Evolutionary conservation across 2,329 filamentous ascomycete genomes (phyloP).

Genomic region (Harringtonia lauricola): DNA sequence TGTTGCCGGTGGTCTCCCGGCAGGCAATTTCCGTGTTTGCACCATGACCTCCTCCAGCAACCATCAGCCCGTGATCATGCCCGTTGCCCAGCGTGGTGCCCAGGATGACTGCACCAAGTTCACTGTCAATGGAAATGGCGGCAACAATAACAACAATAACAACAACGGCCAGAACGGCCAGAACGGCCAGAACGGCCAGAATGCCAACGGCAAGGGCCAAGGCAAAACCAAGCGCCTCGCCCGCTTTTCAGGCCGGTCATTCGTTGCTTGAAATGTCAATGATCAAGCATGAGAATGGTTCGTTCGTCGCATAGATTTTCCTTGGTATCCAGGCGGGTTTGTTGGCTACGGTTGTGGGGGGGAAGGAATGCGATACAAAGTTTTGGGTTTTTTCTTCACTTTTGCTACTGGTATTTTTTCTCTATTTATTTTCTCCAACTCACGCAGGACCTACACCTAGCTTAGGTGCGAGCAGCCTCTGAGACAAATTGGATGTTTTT

Average conservation of each 20-base stretch:
- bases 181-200: neutral
- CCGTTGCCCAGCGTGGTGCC: conserved; percentile 31
- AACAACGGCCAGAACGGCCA: conserved; percentile 8
- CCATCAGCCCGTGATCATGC: conserved; percentile 33
- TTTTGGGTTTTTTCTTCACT: neutral
- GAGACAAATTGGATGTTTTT: no score
- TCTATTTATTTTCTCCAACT: neutral
- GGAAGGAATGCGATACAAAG: no score
- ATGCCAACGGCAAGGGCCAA: conserved; percentile 6
- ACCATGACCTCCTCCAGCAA: conserved; percentile 29
- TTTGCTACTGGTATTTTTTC: neutral
- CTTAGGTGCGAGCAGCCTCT: no score
- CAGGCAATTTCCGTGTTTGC: conserved; percentile 31
- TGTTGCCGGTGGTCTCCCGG: conserved; percentile 27
- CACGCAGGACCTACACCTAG: no score
- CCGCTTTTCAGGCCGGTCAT: conserved; percentile 12
- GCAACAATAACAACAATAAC: conserved; percentile 9
- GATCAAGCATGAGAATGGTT: neutral
- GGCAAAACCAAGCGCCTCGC: conserved; percentile 10
- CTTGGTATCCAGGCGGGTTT: neutral
- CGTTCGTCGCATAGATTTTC: neutral
- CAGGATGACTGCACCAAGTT: conserved; percentile 35
- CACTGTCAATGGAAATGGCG: conserved; percentile 20
- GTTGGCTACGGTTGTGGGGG: no score
- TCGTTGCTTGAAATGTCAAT: conserved; percentile 10